Evolutionary conservation across 2,329 filamentous ascomycete species (phyloP), one percentile per base, ranked within the genome.

Genomic region (Curvularia sp.): DNA sequence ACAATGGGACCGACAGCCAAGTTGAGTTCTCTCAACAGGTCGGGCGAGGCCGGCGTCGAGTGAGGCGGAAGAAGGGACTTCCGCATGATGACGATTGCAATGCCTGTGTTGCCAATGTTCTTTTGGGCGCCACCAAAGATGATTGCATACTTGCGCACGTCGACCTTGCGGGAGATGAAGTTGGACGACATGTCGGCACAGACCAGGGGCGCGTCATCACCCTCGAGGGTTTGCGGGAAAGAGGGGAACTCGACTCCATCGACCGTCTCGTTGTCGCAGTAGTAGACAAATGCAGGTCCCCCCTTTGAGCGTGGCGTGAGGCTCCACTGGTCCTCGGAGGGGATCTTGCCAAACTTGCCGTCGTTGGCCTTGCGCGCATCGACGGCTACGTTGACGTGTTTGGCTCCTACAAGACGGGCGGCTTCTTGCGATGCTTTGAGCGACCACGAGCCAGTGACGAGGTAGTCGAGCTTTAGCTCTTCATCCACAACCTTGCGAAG

Each of bases 111-210:
- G 27, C 93, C 94, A 10, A 97, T 84, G 79, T 98, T 97, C 86
- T 98, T 97, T 76, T 97, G 94, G 0, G 93, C 93, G 46, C 93
- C 93, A 61, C 84, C 96, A 80, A 97, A 97, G 73, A 98, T 90
- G 66, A 89, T 82, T 1, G 89, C 89, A 78, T 89, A 96, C 73
- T 95, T 93, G 66, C 82, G 83, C 47, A 96, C 85, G 32, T 93
- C 89, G 23, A 97, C 85, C 61, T 84, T 85, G 42, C 92, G 83
- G 46, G 91, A 92, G 50, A 98, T 87, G 74, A 98, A 97, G 78
- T 97, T 98, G 58, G 92, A 97, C 46, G 86, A 90, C 91, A 98
- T 96, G 77, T 98, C 94, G 19, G 91, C 92, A 5, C 97, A 89
- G 5, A 98, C 89, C 58, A 96, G 85, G 30, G 76, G 75, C 1